Evolutionary conservation across 2,329 filamentous ascomycete genomes (phyloP).

Genomic region (Colletotrichum caudatum): DNA sequence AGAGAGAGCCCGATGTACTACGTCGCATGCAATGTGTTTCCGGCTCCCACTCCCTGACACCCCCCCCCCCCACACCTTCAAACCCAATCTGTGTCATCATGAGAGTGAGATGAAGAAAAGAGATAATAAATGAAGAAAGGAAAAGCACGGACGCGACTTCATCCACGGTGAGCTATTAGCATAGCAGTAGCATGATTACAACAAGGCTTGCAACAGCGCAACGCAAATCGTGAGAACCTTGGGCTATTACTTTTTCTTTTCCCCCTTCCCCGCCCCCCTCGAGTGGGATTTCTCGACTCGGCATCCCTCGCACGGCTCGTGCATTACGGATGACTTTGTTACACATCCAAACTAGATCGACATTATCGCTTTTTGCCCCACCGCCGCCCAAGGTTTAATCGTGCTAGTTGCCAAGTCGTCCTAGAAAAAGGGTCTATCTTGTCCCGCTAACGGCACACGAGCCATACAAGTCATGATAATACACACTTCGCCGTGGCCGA

Average conservation of each 20-base stretch:
- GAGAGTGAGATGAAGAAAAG: slow-evolving; percentile 43
- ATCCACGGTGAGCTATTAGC: neutral
- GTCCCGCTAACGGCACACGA: neutral
- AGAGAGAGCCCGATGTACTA: no score
- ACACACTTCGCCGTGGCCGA: neutral
- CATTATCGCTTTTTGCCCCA: neutral
- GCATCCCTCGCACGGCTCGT: neutral
- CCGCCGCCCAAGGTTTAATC: neutral
- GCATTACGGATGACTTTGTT: neutral
- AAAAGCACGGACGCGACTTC: neutral
- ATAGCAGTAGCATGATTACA: neutral
- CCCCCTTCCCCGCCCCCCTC: no score
- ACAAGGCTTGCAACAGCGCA: no score
- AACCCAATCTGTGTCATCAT: slow-evolving; percentile 26
- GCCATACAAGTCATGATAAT: neutral
- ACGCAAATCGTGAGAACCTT: slow-evolving; percentile 5
- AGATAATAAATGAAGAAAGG: no score
- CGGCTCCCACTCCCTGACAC: no score
- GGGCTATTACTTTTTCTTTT: neutral
- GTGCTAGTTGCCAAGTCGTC: neutral
- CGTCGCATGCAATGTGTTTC: no score
- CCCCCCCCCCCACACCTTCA: neutral
- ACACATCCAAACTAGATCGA: neutral
- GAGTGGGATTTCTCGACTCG: no score
- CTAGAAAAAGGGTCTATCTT: neutral